Percentiles rank a stretch among this genome's conserved stretches.
Conservation (phyloP, 768 basidiomycete genomes). For the Paxillus rubicundulus region DNA sequence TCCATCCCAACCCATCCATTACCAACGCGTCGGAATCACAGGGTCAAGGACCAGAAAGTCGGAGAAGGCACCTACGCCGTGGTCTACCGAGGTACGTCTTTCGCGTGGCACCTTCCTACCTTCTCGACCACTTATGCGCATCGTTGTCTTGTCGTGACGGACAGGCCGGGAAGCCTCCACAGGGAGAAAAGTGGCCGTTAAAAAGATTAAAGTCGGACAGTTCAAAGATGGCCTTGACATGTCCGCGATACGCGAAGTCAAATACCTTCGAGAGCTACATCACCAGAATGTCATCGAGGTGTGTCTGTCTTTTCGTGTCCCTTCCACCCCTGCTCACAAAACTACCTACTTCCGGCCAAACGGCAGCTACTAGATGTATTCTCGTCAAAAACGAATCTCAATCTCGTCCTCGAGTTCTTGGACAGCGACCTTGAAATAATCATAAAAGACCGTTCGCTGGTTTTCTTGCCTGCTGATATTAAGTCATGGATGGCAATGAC, state of each 20-base stretch:
- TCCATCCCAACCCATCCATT: not conserved
- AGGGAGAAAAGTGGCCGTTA: conserved; percentile 88
- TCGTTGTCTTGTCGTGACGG: conserved; percentile 7
- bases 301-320: conserved; percentile 10
- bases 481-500: conserved; percentile 99
- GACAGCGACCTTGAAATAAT: conserved; percentile 96
- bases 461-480: conserved; percentile 93
- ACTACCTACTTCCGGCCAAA: not conserved
- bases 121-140: conserved; percentile 3
- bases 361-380: conserved; percentile 91
- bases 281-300: conserved; percentile 97
- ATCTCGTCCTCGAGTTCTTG: conserved; percentile 94
- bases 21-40: conserved; percentile 28
- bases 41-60: conserved; percentile 79
- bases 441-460: conserved; percentile 88
- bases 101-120: not conserved
- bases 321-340: not conserved
- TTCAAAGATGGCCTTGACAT: conserved; percentile 99
- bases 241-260: conserved; percentile 98
- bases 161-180: conserved; percentile 73
- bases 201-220: conserved; percentile 95
- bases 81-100: conserved; percentile 77
- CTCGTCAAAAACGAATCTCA: conserved; percentile 93
- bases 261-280: conserved; percentile 89
- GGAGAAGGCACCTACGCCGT: conserved; percentile 96